Evolutionary conservation across 768 basidiomycete genomes (phyloP), one percentile per base, ranked within the genome.

Genomic region (Amyloporia xantha): DNA sequence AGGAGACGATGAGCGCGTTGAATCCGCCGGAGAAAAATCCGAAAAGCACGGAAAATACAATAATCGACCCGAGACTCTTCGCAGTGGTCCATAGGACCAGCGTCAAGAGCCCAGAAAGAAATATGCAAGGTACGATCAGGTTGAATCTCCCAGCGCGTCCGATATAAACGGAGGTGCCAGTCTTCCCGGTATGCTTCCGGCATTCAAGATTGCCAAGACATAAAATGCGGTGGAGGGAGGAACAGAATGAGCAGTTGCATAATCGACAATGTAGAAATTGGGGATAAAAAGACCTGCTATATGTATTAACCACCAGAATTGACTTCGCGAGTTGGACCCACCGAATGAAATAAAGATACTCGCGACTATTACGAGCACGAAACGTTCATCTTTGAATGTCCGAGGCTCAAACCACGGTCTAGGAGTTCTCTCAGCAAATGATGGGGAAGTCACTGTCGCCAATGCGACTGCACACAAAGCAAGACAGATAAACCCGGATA

Each of bases 21-120:
- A 86, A 81, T 9, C 82, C 79, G 4, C 85, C 84, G 0, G 78
- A 81, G 43, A 77, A 70, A 67, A 86, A 75, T 0, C 85, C 85
- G 56, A 81, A 87, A 0, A 74, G 35, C 1, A 67, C 68, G 1
- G 81, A 73, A 47, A 84, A 85, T 13, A 71, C 50, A 56, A 76
- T 68, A 35, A 84, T 61, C 38, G 68, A 53, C 5, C 59, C 62
- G 19, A 78, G 53, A 6, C 67, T 59, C 26, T 64, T 60, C 25
- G 75, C 61, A 56, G 76, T 69, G 48, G 76, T 64, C 84, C 85
- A 86, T 30, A 83, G 59, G 9, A 71, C 64, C 46, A 84, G 68
- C 52, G 76, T 79, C 11, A 71, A 67, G n/a, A 86, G 59, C 1
- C 84, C 85, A 9, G 80, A 71, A 45, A 84, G 64, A 60, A 84